Base-by-base conservation (phyloP, 2,329 filamentous ascomycete genomes). In the Sporothrix variecibatus region DNA sequence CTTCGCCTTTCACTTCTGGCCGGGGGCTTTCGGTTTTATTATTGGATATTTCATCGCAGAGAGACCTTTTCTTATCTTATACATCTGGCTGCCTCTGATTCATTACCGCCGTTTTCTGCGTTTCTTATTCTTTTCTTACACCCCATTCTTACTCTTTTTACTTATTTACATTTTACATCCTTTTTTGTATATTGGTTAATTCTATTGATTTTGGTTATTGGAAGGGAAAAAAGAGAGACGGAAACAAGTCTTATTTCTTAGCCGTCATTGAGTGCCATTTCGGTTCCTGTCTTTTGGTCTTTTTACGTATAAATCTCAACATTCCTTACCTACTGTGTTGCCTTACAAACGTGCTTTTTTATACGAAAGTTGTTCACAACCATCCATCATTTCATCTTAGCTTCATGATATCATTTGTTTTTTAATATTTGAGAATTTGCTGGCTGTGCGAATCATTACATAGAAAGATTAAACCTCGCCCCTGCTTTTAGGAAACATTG, bases 161-260 rank as follows among this genome's bases (percentile, higher is more conserved):
- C 51, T 43, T 62, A 38, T 15, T 17, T 40, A 46, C n/a, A 38
- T 26, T 28, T 71, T 60, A 38, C 31, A 23, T 71, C 9, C n/a
- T 46, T 49, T 53, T 43, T 43, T 72, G 58, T 58, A 53, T 65
- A 65, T 64, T 28, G 17, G 12, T 64, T 31, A 38, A 31, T 56
- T 49, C 34, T 34, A n/a, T 3, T 34, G 8, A 62, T 53, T 49
- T 31, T 49, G 31, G 23, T 69, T 69, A n/a, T 53, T 65, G 26
- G 60, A 58, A 58, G 53, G 71, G 71, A 56, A 43, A 51, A 65
- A 53, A 73, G 62, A 73, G 56, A 62, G 56, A 51, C 26, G 38
- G 28, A 51, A n/a, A 51, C 9, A 8, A 6, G 70, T 49, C 26
- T 17, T 64, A 46, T 38, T 49, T 28, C 67, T 34, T 64, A 26